Evolutionary conservation across 129 eudicot genomes (phyloP).

Genomic region (Scalesia atractyloides): DNA sequence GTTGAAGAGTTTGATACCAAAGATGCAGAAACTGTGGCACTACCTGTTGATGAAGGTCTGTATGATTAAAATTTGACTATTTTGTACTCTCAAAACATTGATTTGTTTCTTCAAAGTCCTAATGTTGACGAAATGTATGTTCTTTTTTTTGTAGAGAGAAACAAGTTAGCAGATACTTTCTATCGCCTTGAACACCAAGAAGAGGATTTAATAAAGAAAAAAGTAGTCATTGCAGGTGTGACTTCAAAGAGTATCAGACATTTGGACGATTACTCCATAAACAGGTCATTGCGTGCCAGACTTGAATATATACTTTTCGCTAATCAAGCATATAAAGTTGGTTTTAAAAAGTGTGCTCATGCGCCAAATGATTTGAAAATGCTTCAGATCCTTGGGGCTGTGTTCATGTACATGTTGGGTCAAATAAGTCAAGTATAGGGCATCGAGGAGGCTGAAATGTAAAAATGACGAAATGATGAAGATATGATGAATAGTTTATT

Average conservation of each 20-base stretch:
- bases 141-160: conserved; percentile 50
- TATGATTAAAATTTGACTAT: conserved; percentile 10
- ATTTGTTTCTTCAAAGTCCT: neutral
- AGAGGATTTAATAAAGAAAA: conserved; percentile 83
- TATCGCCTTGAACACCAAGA: conserved; percentile 92
- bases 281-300: too few relatives aligned
- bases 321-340: too few relatives aligned
- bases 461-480: too few relatives aligned
- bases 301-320: too few relatives aligned
- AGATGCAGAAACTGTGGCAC: conserved; percentile 81
- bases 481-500: too few relatives aligned
- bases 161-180: conserved; percentile 79
- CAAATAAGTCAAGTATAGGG: too few relatives aligned
- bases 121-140: neutral
- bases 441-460: too few relatives aligned
- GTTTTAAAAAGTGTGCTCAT: too few relatives aligned
- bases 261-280: too few relatives aligned
- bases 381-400: too few relatives aligned
- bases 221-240: conserved; percentile 83
- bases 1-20: conserved; percentile 74
- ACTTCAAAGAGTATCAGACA: conserved; percentile 63
- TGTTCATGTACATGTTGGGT: too few relatives aligned
- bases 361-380: too few relatives aligned
- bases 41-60: conserved; percentile 78
- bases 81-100: neutral